Percentiles rank a stretch among this genome's conserved stretches.
Conservation (phyloP, 1,284 basidiomycete species). For the Phaffia rhodozyma region DNA sequence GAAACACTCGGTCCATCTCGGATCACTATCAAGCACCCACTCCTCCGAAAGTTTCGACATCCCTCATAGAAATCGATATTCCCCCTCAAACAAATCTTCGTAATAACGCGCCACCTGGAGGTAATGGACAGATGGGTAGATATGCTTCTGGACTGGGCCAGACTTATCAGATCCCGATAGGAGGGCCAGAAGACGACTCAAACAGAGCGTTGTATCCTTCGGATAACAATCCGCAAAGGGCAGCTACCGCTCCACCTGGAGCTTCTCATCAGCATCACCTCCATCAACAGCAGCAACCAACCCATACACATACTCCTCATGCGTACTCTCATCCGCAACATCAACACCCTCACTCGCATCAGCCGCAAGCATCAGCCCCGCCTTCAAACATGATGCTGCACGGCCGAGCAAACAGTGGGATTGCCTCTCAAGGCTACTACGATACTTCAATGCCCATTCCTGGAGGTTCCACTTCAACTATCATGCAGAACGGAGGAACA, state of each 20-base stretch:
- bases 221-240: too few species aligned
- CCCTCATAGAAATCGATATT: not conserved
- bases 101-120: too few species aligned
- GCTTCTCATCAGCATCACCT: not conserved
- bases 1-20: not conserved
- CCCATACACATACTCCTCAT: conserved; percentile 10
- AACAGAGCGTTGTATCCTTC: too few species aligned
- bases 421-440: not conserved
- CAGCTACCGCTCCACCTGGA: too few species aligned
- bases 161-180: too few species aligned
- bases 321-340: conserved; percentile 17
- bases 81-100: too few species aligned
- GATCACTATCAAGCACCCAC: conserved; percentile 5
- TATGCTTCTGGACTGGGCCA: too few species aligned
- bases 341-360: conserved; percentile 12
- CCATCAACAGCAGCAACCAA: not conserved
- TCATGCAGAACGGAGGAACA: not conserved
- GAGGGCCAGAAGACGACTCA: too few species aligned
- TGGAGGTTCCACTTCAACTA: not conserved
- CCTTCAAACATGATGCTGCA: not conserved
- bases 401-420: not conserved
- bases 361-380: not conserved
- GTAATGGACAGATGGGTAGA: too few species aligned
- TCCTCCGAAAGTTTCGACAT: not conserved
- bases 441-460: not conserved